A percentile compares a stretch with the other conserved stretches of the same genome.
Evolutionary conservation across 2,329 filamentous ascomycete genomes (phyloP).

Genomic region (Penicillium sp.): DNA sequence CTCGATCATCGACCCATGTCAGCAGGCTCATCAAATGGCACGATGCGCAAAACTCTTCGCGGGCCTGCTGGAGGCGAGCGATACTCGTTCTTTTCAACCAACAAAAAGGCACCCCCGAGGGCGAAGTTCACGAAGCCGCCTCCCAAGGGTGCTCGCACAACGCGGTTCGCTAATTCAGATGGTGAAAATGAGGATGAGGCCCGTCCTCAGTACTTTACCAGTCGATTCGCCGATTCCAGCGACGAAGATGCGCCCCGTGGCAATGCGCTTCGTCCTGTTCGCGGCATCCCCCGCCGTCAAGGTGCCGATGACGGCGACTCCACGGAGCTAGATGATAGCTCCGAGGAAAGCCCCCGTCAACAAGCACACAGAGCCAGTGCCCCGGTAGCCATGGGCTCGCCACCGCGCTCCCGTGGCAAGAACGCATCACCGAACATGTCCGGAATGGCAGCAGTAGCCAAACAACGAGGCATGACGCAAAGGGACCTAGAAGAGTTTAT

Average conservation of each 20-base stretch:
- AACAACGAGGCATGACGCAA: constrained; percentile 60
- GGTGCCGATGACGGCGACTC: constrained; percentile 64
- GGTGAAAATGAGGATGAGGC: constrained; percentile 55
- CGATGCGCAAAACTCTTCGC: constrained; percentile 52
- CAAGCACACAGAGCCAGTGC: constrained; percentile 29
- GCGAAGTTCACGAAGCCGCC: constrained; percentile 26
- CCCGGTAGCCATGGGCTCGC: constrained; percentile 22
- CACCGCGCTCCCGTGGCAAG: constrained; percentile 29
- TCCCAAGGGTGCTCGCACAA: constrained; percentile 39
- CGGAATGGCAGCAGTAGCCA: constrained; percentile 37
- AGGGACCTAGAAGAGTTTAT: constrained; percentile 39
- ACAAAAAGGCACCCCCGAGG: constrained; percentile 34
- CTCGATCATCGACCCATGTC: constrained; percentile 54
- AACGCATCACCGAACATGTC: constrained; percentile 38
- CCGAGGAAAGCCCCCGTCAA: constrained; percentile 49
- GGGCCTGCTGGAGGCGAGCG: constrained; percentile 48
- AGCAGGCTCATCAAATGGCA: constrained; percentile 43
- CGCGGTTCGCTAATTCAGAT: constrained; percentile 63
- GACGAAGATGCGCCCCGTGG: constrained; percentile 61
- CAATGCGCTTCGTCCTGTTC: constrained; percentile 54
- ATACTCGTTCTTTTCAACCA: constrained; percentile 44
- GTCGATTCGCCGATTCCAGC: constrained; percentile 72
- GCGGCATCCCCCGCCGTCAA: constrained; percentile 61
- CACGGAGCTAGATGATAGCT: constrained; percentile 63
- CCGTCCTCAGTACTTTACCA: constrained; percentile 46